These are phyloP conservation scores for Raphanus hybrid DNA, from an alignment of 441 rosid species.

Conservation along the genomic window DNA sequence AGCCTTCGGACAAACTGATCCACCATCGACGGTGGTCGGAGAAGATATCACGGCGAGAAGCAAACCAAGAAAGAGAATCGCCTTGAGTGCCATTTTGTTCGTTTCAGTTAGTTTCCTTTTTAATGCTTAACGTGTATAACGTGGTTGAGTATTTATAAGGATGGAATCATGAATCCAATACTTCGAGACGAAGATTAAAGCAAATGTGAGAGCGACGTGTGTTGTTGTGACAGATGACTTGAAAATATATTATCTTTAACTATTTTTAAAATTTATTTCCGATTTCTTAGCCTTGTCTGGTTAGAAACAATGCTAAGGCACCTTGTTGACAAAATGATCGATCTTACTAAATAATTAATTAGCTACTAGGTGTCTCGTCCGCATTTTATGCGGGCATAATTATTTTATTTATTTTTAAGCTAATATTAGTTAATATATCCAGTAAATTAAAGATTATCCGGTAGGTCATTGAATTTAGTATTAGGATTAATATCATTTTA, in stretches of 20 bases:
- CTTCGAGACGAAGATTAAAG: slow-evolving; percentile 45
- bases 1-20: slow-evolving; percentile 27
- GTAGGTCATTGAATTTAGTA: too few species aligned
- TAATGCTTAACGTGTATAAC: slow-evolving; percentile 9
- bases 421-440: too few species aligned
- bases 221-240: slow-evolving; percentile 27
- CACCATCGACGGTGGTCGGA: slow-evolving; percentile 32
- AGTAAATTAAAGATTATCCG: too few species aligned
- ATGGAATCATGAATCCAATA: slow-evolving; percentile 12
- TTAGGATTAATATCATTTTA: too few species aligned
- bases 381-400: too few species aligned
- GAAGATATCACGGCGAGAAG: slow-evolving; percentile 26
- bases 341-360: not conserved
- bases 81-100: slow-evolving; percentile 28
- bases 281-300: slow-evolving; percentile 26
- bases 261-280: slow-evolving; percentile 2
- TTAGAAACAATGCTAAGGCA: slow-evolving; percentile 22
- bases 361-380: too few species aligned
- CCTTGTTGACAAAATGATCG: not conserved
- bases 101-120: not conserved
- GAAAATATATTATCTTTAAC: not conserved
- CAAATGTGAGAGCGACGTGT: slow-evolving; percentile 32
- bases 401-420: too few species aligned
- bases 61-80: slow-evolving; percentile 36
- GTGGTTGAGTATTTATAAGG: slow-evolving; percentile 38